Percentiles rank a stretch among this genome's conserved stretches.
Conservation (phyloP, 2,329 filamentous ascomycete species). For the Lanzia echinophila region DNA sequence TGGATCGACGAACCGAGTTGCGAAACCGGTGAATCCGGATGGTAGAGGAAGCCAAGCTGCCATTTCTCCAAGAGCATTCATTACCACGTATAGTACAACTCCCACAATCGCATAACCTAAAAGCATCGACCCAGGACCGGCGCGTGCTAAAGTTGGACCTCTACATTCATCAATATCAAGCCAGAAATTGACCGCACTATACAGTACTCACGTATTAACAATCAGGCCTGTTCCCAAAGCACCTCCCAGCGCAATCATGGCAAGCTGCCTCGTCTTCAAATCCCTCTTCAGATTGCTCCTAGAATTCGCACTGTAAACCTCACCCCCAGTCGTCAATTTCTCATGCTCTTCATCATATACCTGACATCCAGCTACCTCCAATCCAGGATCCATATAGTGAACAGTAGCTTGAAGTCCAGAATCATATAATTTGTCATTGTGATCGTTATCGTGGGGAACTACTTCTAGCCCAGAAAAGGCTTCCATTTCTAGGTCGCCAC, state of each 20-base stretch:
- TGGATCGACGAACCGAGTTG: constrained; percentile 70
- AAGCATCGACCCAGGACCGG: constrained; percentile 59
- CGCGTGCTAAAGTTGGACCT: constrained; percentile 34
- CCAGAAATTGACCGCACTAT: too few species aligned
- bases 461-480: background rate
- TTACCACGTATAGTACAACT: constrained; percentile 70
- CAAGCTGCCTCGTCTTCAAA: constrained; percentile 46
- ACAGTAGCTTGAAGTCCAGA: too few species aligned
- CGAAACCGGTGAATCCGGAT: constrained; percentile 75
- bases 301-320: constrained; percentile 1
- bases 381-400: background rate
- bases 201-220: constrained; percentile 48
- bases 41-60: constrained; percentile 73
- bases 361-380: background rate
- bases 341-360: background rate
- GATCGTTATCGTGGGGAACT: too few species aligned
- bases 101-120: constrained; percentile 66
- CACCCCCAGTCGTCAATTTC: background rate
- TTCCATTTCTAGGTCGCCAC: background rate
- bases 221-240: constrained; percentile 67
- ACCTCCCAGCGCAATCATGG: constrained; percentile 65
- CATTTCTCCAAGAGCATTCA: constrained; percentile 65
- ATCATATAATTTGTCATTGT: background rate
- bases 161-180: background rate
- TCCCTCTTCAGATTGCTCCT: constrained; percentile 31